Base-by-base conservation (phyloP, 352 stramenopile species). In the Paralagenidium karlingii region DNA sequence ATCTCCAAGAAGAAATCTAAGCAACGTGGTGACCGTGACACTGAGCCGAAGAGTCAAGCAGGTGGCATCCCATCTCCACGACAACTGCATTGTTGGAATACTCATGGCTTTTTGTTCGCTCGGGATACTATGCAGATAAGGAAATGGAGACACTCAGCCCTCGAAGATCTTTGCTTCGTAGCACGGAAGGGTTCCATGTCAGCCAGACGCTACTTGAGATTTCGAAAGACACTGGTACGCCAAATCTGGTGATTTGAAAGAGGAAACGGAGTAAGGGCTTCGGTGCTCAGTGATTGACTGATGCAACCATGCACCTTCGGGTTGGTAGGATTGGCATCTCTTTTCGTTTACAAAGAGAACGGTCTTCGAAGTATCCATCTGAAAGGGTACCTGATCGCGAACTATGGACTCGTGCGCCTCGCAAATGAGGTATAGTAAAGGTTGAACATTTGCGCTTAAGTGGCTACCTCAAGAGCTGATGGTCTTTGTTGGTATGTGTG, bases 121-220 rank as follows among this genome's bases (percentile, higher is more conserved):
- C 13, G 22, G 0, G 37, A 13, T 12, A 3, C 6, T 3, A 12
- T 22, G 40, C 34, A 75, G 62, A 75, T 12, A 58, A 62, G 25
- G 53, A 75, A 45, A 61, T 45, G 8, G 31, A 34, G 19, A 18
- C 26, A 7, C 56, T 64, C 16, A 49, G n/a, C n/a, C n/a, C 54
- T 10, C 47, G 46, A 8, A 60, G 45, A 13, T 58, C 58, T 19
- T 39, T 62, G 2, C 49, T 60, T 21, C 57, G 54, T 1, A 39
- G 40, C 2, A 50, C 62, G 0, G 63, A 76, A 28, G 44, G 37
- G 0, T 21, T 52, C 12, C 40, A 68, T 8, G 53, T 73, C 24
- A 58, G 51, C 5, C 45, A 46, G 20, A 68, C 63, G 7, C 53
- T 65, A 10, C 29, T 69, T 22, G 60, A 71, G 33, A 40, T 76